phyloP scores from a whole-genome alignment of 208 protist species.

The Polymyxa betae region DNA sequence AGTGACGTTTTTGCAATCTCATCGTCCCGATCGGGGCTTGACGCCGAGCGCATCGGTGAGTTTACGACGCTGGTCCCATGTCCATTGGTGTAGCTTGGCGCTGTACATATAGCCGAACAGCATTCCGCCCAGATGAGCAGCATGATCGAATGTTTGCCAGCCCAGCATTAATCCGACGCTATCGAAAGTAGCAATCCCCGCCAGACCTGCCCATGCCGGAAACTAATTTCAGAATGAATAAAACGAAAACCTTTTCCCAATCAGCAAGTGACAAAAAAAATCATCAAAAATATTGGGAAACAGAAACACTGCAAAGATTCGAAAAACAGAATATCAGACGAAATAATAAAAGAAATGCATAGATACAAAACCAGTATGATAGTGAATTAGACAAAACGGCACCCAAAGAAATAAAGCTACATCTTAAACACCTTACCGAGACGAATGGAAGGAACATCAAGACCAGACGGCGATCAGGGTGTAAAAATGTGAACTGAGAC shows the following conservation, averaged over 20 bases:
- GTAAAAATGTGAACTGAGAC: not conserved
- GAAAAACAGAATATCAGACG: too few relatives aligned
- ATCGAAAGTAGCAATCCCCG: conserved; percentile 5
- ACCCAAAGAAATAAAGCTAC: not conserved
- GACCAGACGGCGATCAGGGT: not conserved
- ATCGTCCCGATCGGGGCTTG: too few relatives aligned
- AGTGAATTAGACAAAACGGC: too few relatives aligned
- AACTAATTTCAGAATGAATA: too few relatives aligned
- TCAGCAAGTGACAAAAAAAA: too few relatives aligned
- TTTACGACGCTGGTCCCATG: not conserved
- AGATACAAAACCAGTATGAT: not conserved
- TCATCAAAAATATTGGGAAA: too few relatives aligned
- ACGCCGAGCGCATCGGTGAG: conserved; percentile 23
- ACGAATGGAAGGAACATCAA: conserved; percentile 41
- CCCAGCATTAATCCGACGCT: not conserved
- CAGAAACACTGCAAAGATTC: too few relatives aligned
- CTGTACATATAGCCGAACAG: not conserved
- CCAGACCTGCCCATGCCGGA: conserved; percentile 23
- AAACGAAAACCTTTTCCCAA: too few relatives aligned
- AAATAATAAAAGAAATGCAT: too few relatives aligned
- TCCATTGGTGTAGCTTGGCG: not conserved
- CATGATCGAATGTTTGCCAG: conserved; percentile 35
- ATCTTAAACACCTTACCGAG: not conserved
- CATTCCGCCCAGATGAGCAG: conserved; percentile 32
- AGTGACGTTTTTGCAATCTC: too few relatives aligned